Evolutionary conservation across 768 basidiomycete genomes (phyloP), one percentile per base, ranked within the genome.

Genomic region (Lepiota brunneoincarnata): DNA sequence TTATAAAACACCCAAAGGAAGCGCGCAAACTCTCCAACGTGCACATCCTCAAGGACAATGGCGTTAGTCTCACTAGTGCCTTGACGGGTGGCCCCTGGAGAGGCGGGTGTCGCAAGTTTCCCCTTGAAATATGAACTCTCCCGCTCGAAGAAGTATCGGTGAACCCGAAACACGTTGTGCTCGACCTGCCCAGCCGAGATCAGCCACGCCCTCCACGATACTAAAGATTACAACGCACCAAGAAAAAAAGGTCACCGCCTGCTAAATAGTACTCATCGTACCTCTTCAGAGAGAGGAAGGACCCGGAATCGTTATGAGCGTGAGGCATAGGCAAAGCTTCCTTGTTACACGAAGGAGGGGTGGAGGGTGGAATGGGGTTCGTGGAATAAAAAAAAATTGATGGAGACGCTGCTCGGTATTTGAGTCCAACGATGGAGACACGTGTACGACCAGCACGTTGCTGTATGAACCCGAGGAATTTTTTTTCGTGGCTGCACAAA

Each of bases 111-210:
- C 4, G 61, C 56, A 36, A 81, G 51, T 46, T 72, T 68, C 0
- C 65, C 63, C 9, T 64, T 64, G 63, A 86, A 85, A 26, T 68
- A 73, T 0, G 65, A 46, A 0, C 84, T 86, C 48, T 89, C 84
- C 0, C 86, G 70, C n/a, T 75, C 73, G 36, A 89, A 84, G 45
- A 87, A 86, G 40, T 79, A 82, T 0, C 78, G 73, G 54, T 87
- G 85, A 0, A 89, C 73, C 0, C 78, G 69, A 57, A 84, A 88
- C 0, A 79, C 67, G 3, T 72, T 65, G 51, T 82, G 75, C 44
- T 84, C 82, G 14, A 81, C 80, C 86, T 87, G 51, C 39, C 34
- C 38, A 41, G 6, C 40, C 36, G 10, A 31, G 26, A 34, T 49
- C 35, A 34, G 40, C 18, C 31, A 44, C 42, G 15, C 18, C 12